Evolutionary conservation across 345 rosid species (phyloP).

Genomic region (rapeseed (Brassica napus)): Da-Ae NC_063436.1:3736501-3737000

Average conservation of each 20-base stretch:
- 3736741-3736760: neutral
- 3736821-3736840: conserved; percentile 25
- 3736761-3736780: neutral
- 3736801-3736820: conserved; percentile 27
- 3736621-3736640: neutral
- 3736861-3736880: conserved; percentile 31
- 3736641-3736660: neutral
- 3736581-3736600: neutral
- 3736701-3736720: neutral
- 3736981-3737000: conserved; percentile 34
- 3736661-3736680: neutral
- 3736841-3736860: conserved; percentile 1
- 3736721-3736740: neutral
- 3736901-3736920: conserved; percentile 54
- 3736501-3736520: neutral
- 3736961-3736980: conserved; percentile 67
- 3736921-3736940: conserved; percentile 66
- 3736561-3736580: neutral
- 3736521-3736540: neutral
- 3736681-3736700: neutral
- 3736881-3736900: conserved; percentile 60
- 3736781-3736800: conserved; percentile 21
- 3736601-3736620: neutral
- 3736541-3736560: neutral
- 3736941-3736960: conserved; percentile 67